Base-by-base conservation (phyloP, 176 grass and related monocot species). In the Triticum monococcum region DNA sequence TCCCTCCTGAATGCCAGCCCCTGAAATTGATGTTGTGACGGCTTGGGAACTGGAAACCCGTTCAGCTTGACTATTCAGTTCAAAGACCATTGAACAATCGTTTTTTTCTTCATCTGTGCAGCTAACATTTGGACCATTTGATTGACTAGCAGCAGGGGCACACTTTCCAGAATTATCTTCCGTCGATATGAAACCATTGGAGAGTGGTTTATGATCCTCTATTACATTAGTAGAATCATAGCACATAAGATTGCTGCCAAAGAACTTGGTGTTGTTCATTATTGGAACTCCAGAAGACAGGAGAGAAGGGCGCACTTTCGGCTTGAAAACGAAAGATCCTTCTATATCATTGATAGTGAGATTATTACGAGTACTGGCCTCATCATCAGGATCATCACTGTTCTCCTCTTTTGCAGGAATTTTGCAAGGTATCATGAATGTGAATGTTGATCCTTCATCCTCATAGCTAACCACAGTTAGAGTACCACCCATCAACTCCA, bases 401-500 rank as follows among this genome's bases (percentile, higher is more conserved):
- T 80, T 66, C 8, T 93, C 93, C 75, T 92, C 87, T 81, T 95
- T 95, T 81, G 69, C 73, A 73, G 89, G 88, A 87, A 95, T 89
- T 85, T 93, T 94, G 83, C 88, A 95, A 67, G 96, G 96, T 52
- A 98, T 74, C 64, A 81, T 70, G 79, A 98, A 95, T 77, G 88
- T 95, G 76, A 98, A 98, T 86, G 60, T 95, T 66, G 96, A 98
- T 77, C 96, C 96, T 85, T 79, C 46, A 75, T 95, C 82, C 87
- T 98, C 96, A 87, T 75, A 77, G 84, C 93, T 98, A 61, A 85
- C 81, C 50, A 98, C 96, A 80, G 40, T 90, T 69, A 98, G 88
- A 78, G 68, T 92, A 64, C 91, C 93, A 74, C 92, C 88, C 96
- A 98, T 98, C 80, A 98, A 83, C 67, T 95, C 96, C 72, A 95